These are phyloP conservation scores for Eragrostis nindensis DNA, from an alignment of 176 grass and related monocot genomes.

Conservation along the genomic window DNA sequence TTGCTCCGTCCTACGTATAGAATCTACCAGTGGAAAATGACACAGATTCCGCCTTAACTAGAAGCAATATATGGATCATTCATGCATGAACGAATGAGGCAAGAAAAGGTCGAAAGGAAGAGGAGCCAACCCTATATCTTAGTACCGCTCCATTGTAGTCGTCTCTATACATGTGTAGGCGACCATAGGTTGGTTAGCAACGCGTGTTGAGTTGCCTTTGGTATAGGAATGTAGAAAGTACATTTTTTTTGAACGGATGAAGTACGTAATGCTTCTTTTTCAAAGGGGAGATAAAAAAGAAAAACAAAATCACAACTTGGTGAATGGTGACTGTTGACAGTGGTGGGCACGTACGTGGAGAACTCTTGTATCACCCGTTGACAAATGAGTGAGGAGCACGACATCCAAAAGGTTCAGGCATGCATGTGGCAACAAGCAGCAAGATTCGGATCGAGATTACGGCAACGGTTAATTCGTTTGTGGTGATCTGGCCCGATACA, in stretches of 20 bases:
- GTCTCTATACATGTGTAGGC: not conserved
- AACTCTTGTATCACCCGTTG: not conserved
- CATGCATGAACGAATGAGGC: not conserved
- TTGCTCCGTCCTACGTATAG: slow-evolving; percentile 29
- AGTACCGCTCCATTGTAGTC: not conserved
- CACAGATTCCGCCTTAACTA: slow-evolving; percentile 8
- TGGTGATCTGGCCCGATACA: not conserved
- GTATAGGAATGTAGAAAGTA: not conserved
- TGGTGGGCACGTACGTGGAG: not conserved
- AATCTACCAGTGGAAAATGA: slow-evolving; percentile 39
- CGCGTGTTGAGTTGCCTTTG: not conserved
- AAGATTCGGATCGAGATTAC: not conserved
- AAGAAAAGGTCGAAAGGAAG: not conserved
- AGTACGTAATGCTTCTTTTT: not conserved
- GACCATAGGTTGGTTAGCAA: not conserved
- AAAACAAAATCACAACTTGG: not conserved
- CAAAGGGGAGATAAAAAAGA: not conserved
- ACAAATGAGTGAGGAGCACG: not conserved
- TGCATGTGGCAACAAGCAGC: not conserved
- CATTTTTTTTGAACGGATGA: not conserved
- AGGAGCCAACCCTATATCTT: not conserved
- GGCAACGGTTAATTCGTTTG: slow-evolving; percentile 13
- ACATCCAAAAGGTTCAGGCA: not conserved
- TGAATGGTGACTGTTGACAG: not conserved
- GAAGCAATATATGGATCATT: not conserved